phyloP scores from a whole-genome alignment of 805 yeast genomes.

The Saccharomycopsis guyanensis region DNA sequence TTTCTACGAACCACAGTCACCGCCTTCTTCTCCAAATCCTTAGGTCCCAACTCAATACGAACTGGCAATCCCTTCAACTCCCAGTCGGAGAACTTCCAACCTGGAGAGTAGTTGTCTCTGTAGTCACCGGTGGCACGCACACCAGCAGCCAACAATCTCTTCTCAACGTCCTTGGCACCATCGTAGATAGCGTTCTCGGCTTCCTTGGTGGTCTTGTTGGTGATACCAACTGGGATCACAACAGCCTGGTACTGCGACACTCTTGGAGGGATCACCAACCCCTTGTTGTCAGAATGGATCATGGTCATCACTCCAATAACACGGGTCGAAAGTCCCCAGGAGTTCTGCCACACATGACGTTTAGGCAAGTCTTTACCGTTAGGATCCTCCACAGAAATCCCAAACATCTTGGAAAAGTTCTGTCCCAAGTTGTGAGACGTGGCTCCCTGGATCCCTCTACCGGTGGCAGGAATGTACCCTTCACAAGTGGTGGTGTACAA shows the following conservation, averaged over 20 bases:
- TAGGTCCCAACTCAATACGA: slow-evolving; percentile 94
- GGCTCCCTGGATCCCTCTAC: slow-evolving; percentile 99
- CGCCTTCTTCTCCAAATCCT: slow-evolving; percentile 73
- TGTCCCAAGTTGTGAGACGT: slow-evolving; percentile 97
- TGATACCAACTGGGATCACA: slow-evolving; percentile 91
- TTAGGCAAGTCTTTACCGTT: slow-evolving; percentile 82
- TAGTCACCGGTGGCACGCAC: slow-evolving; percentile 79
- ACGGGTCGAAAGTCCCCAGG: slow-evolving; percentile 99
- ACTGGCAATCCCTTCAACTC: slow-evolving; percentile 95
- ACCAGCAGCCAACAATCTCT: slow-evolving; percentile 48
- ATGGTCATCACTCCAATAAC: slow-evolving; percentile 99
- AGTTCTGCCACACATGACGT: slow-evolving; percentile 88
- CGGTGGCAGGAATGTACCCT: slow-evolving; percentile 96
- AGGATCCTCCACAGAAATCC: slow-evolving; percentile 92
- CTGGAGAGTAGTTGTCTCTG: slow-evolving; percentile 93
- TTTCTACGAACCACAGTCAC: slow-evolving; percentile 93
- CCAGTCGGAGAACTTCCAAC: slow-evolving; percentile 97
- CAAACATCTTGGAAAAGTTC: slow-evolving; percentile 98
- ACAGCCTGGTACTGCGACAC: slow-evolving; percentile 91
- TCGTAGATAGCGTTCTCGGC: slow-evolving; percentile 60
- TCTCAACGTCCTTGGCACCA: slow-evolving; percentile 66
- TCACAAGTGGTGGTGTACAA: slow-evolving; percentile 91
- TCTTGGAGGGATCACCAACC: slow-evolving; percentile 95
- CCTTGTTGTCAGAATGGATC: slow-evolving; percentile 98
- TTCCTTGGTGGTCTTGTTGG: slow-evolving; percentile 75